These are phyloP conservation scores for Xylaria cubensis DNA, from an alignment of 495 filamentous ascomycete species.

Conservation along the genomic window DNA sequence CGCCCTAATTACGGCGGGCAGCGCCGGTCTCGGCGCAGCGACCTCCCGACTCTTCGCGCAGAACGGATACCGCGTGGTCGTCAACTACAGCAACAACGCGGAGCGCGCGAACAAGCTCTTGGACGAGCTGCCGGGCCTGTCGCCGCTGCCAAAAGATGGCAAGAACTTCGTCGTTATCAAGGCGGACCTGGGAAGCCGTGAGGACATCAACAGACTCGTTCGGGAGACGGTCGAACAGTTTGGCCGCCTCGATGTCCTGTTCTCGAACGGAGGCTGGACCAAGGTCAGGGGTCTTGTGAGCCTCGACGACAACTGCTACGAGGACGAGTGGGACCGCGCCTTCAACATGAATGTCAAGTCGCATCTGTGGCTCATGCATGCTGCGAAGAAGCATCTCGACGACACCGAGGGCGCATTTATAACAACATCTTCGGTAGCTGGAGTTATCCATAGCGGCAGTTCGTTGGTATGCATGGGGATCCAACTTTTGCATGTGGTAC, in stretches of 20 bases:
- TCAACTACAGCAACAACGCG: conserved; percentile 60
- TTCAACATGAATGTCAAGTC: conserved; percentile 66
- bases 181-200: conserved; percentile 56
- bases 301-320: conserved; percentile 60
- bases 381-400: conserved; percentile 53
- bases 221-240: conserved; percentile 49
- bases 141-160: conserved; percentile 27
- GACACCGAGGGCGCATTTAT: conserved; percentile 60
- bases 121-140: conserved; percentile 46
- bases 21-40: conserved; percentile 63
- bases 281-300: conserved; percentile 54
- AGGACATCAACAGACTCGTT: conserved; percentile 53
- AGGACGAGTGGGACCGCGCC: conserved; percentile 64
- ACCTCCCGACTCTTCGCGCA: conserved; percentile 57
- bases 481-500: not conserved
- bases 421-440: conserved; percentile 59
- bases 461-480: conserved; percentile 46
- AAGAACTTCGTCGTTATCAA: conserved; percentile 49
- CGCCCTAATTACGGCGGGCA: conserved; percentile 61
- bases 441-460: conserved; percentile 58
- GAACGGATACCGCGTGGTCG: conserved; percentile 54
- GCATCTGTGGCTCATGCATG: conserved; percentile 62
- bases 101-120: conserved; percentile 52
- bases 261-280: conserved; percentile 66
- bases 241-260: conserved; percentile 59